Evolutionary conservation across 2,329 filamentous ascomycete genomes (phyloP).

Genomic region (Talaromyces pinophilus): DNA sequence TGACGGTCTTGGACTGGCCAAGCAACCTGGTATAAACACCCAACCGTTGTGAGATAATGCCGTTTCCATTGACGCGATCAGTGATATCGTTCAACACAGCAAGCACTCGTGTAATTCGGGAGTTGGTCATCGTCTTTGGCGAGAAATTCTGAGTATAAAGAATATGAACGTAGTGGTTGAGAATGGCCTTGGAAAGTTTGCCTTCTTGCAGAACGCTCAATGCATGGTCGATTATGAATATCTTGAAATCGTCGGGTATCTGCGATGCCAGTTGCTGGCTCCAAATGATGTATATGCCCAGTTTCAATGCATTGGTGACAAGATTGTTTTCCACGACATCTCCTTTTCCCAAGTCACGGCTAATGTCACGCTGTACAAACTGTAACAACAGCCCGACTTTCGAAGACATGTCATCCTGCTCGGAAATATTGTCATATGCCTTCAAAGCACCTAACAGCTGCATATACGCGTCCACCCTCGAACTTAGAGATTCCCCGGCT

Average conservation of each 20-base stretch:
- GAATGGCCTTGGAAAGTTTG: constrained; percentile 71
- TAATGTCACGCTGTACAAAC: constrained; percentile 81
- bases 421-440: constrained; percentile 78
- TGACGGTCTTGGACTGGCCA: constrained; percentile 67
- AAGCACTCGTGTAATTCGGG: constrained; percentile 71
- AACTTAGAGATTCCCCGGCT: constrained; percentile 69
- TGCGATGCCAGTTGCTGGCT: constrained; percentile 69
- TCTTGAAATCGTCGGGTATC: constrained; percentile 74
- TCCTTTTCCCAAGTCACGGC: constrained; percentile 59
- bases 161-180: constrained; percentile 77
- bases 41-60: constrained; percentile 74
- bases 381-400: constrained; percentile 77
- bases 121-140: constrained; percentile 69
- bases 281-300: constrained; percentile 75
- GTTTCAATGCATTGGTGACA: constrained; percentile 72
- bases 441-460: constrained; percentile 74
- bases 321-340: constrained; percentile 65
- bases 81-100: constrained; percentile 71
- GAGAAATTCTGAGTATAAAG: constrained; percentile 79
- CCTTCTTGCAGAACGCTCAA: constrained; percentile 71
- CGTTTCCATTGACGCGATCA: constrained; percentile 73
- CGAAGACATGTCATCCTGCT: constrained; percentile 68
- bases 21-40: constrained; percentile 77
- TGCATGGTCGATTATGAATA: constrained; percentile 78
- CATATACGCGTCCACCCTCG: constrained; percentile 81